Evolutionary conservation across 371 early-diverging fungal genomes (phyloP), one percentile per base, ranked within the genome.

Genomic region (Mortierella sp.): DNA sequence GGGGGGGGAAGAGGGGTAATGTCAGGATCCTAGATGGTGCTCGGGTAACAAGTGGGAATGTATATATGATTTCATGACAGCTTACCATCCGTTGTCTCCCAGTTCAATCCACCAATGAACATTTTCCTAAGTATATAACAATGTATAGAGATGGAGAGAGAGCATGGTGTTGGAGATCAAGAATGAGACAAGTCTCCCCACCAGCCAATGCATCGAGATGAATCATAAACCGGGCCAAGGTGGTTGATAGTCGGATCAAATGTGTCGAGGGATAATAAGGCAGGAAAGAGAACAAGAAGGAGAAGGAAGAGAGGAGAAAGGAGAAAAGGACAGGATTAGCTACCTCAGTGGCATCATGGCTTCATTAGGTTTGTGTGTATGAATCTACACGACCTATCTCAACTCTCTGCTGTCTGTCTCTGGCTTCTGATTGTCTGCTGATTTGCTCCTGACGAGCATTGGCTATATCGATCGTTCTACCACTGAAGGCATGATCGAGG

Each of bases 31-130:
- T n/a, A n/a, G n/a, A n/a, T n/a, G n/a, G n/a, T n/a, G n/a, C n/a
- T n/a, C n/a, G n/a, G n/a, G n/a, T n/a, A n/a, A n/a, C n/a, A n/a
- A n/a, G n/a, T n/a, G n/a, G n/a, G n/a, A n/a, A n/a, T n/a, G n/a
- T n/a, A n/a, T n/a, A n/a, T n/a, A n/a, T n/a, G n/a, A n/a, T n/a
- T n/a, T n/a, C n/a, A n/a, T n/a, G n/a, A n/a, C n/a, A n/a, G n/a
- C 85, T 87, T 89, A 89, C 90, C 88, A 83, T 94, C 94, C 55
- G 90, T 92, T 28, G 96, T 95, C 72, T 89, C 91, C 95, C 95
- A 97, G 83, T 93, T 92, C 60, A 96, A 86, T 52, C 95, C 95
- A 63, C 96, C 96, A 69, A 96, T 89, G 85, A 94, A 96, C 83
- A 96, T 83, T 85, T 96, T 95, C 70, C 93, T 90, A 84, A n/a